Percentiles rank a stretch among this genome's conserved stretches.
Evolutionary conservation across 2,329 filamentous ascomycete genomes (phyloP).

Genomic region (Penicillium hesseltinei): DNA sequence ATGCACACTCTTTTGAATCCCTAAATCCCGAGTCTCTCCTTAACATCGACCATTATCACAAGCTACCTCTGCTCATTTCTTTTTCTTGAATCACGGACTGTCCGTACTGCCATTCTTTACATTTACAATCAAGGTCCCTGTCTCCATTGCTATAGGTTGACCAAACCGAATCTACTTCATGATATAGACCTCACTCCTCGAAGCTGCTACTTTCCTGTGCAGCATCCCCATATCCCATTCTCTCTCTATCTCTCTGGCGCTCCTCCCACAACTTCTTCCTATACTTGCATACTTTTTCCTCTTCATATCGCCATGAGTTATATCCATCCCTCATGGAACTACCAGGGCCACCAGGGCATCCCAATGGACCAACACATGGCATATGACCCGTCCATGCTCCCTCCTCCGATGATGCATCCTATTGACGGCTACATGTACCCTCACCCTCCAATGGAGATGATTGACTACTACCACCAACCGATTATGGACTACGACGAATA

Average conservation of each 20-base stretch:
- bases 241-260: background rate
- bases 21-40: slow-evolving; percentile 25
- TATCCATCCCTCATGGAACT: slow-evolving; percentile 39
- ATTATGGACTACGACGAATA: slow-evolving; percentile 49
- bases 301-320: slow-evolving; percentile 36
- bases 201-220: slow-evolving; percentile 21
- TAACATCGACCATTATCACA: slow-evolving; percentile 16
- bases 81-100: slow-evolving; percentile 17
- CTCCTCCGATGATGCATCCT: slow-evolving; percentile 39
- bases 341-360: slow-evolving; percentile 33
- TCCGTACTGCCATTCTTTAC: slow-evolving; percentile 12
- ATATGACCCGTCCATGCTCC: slow-evolving; percentile 38
- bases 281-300: slow-evolving; percentile 3
- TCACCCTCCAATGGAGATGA: slow-evolving; percentile 42
- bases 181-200: slow-evolving; percentile 19
- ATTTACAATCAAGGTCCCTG: slow-evolving; percentile 4
- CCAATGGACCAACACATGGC: slow-evolving; percentile 40
- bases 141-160: background rate
- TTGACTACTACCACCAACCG: slow-evolving; percentile 43
- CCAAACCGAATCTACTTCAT: slow-evolving; percentile 10
- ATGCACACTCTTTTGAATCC: slow-evolving; percentile 21
- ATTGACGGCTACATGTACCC: slow-evolving; percentile 41
- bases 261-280: slow-evolving; percentile 1
- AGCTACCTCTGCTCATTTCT: slow-evolving; percentile 22
- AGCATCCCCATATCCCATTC: slow-evolving; percentile 7